A percentile compares a stretch with the other conserved stretches of the same genome.
phyloP scores from a whole-genome alignment of 768 basidiomycete genomes.

The Tubosaeta brunneosetosa region DNA sequence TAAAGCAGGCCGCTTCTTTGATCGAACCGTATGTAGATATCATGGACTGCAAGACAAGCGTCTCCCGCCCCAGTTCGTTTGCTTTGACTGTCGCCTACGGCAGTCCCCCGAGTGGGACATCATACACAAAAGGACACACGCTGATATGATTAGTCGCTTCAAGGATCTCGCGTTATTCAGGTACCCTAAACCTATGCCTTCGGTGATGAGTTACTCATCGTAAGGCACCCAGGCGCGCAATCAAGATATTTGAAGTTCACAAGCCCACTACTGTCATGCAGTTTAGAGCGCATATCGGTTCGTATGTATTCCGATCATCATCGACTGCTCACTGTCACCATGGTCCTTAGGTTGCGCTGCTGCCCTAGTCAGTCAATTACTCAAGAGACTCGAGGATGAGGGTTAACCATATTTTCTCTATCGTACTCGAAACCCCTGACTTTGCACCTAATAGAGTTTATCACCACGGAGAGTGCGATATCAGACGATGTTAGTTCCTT shows the following conservation, averaged over 20 bases:
- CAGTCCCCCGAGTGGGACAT: slow-evolving; percentile 67
- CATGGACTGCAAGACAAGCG: slow-evolving; percentile 55
- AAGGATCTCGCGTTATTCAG: slow-evolving; percentile 69
- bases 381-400: slow-evolving; percentile 67
- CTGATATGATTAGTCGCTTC: slow-evolving; percentile 56
- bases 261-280: slow-evolving; percentile 41
- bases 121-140: slow-evolving; percentile 53
- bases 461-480: slow-evolving; percentile 46
- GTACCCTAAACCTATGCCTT: slow-evolving; percentile 30
- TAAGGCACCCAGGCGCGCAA: slow-evolving; percentile 48
- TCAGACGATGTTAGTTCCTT: slow-evolving; percentile 47
- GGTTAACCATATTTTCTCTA: slow-evolving; percentile 36
- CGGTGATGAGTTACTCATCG: neutral
- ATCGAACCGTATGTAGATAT: slow-evolving; percentile 39
- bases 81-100: slow-evolving; percentile 73
- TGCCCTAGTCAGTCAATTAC: slow-evolving; percentile 53
- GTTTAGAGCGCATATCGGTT: slow-evolving; percentile 62
- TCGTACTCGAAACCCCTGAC: slow-evolving; percentile 5
- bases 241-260: slow-evolving; percentile 59
- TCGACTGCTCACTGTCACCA: slow-evolving; percentile 11
- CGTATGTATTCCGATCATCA: slow-evolving; percentile 12
- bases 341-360: slow-evolving; percentile 45
- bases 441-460: slow-evolving; percentile 46
- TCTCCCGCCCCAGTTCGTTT: slow-evolving; percentile 58
- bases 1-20: neutral